These are phyloP conservation scores for Secale cereale DNA, from an alignment of 176 grass and related monocot genomes.

Conservation along the genomic window DNA sequence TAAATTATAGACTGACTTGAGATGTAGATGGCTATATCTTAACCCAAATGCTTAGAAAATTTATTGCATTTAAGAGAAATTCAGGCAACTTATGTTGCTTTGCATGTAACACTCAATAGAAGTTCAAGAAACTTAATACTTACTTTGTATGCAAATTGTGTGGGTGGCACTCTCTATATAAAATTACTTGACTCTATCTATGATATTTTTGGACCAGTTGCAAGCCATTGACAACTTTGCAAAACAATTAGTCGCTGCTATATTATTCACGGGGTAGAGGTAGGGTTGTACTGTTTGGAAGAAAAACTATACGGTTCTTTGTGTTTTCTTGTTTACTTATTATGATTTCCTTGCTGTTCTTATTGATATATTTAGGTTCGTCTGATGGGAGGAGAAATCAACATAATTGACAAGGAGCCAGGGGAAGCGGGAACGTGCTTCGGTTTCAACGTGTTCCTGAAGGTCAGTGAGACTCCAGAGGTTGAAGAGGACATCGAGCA, in stretches of 20 bases:
- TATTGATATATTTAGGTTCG: conserved; percentile 42
- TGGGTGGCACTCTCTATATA: neutral
- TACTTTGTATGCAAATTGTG: too few species aligned
- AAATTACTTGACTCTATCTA: neutral
- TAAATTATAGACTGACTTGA: too few species aligned
- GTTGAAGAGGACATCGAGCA: conserved; percentile 27
- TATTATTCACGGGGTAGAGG: too few species aligned
- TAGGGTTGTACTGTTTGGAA: too few species aligned
- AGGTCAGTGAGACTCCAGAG: conserved; percentile 17
- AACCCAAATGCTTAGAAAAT: too few species aligned
- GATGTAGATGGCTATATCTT: too few species aligned
- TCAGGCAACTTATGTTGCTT: neutral
- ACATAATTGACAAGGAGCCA: conserved; percentile 58
- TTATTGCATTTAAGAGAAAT: too few species aligned
- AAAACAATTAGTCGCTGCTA: too few species aligned
- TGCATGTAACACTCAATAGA: neutral
- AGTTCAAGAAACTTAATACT: too few species aligned
- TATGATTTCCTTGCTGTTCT: neutral
- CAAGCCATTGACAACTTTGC: too few species aligned
- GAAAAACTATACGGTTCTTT: too few species aligned
- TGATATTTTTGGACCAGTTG: too few species aligned
- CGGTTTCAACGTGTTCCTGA: conserved; percentile 68
- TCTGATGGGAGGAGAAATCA: conserved; percentile 86
- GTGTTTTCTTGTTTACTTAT: neutral
- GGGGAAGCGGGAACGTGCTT: conserved; percentile 69